These are phyloP conservation scores for Pleurotus tuoliensis DNA, from an alignment of 768 basidiomycete species.

Conservation along the genomic window DNA sequence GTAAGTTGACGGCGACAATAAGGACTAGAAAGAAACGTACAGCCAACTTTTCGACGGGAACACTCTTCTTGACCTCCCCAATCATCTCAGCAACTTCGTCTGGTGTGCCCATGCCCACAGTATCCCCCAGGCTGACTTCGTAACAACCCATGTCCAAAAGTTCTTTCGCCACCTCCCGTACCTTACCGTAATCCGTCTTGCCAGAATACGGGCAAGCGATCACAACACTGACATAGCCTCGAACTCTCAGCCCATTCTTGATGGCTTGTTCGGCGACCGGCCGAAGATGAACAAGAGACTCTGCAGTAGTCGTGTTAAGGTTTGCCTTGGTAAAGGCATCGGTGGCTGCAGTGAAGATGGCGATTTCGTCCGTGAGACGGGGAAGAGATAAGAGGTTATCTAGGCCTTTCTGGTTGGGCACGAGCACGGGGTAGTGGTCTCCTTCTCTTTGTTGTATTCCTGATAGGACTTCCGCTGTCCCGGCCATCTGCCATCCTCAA, in stretches of 20 bases:
- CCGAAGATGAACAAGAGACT: conserved; percentile 62
- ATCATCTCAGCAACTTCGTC: conserved; percentile 63
- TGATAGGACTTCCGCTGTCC: conserved; percentile 71
- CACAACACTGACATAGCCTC: conserved; percentile 84
- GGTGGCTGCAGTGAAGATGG: conserved; percentile 86
- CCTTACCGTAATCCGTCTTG: conserved; percentile 55
- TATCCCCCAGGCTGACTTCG: conserved; percentile 90
- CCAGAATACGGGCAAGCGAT: conserved; percentile 89
- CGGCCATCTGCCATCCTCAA: conserved; percentile 65
- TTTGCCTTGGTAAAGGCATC: conserved; percentile 86
- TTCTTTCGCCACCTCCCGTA: conserved; percentile 66
- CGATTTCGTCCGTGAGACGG: conserved; percentile 74
- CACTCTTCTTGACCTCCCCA: conserved; percentile 58
- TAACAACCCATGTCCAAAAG: conserved; percentile 91
- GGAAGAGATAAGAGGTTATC: conserved; percentile 60
- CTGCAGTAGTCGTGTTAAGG: conserved; percentile 69
- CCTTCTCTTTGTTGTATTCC: conserved; percentile 47
- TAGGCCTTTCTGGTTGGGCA: conserved; percentile 78
- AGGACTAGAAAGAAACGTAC: conserved; percentile 30
- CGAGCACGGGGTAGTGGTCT: conserved; percentile 73
- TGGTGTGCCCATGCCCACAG: conserved; percentile 84
- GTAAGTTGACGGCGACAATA: neutral
- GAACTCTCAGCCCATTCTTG: conserved; percentile 61
- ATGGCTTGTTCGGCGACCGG: conserved; percentile 59
- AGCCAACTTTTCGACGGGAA: conserved; percentile 68